Conservation (phyloP, 1,284 basidiomycete genomes). For the Hemileia vastatrix region DNA sequence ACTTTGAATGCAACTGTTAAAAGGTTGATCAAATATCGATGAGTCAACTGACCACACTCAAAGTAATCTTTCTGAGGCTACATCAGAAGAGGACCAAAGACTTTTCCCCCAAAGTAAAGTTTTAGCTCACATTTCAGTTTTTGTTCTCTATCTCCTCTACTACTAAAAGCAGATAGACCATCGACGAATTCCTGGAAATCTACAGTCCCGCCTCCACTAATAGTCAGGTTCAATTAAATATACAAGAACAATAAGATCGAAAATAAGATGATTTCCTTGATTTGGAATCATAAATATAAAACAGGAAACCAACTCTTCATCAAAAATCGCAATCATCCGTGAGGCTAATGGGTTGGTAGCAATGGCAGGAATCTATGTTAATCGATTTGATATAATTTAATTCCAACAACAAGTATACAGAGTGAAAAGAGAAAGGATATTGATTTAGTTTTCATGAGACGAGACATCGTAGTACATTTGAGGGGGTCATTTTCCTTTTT, state of each 20-base stretch:
- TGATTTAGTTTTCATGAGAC: too few relatives aligned
- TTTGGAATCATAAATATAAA: too few relatives aligned
- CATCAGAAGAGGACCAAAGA: background rate
- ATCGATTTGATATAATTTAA: too few relatives aligned
- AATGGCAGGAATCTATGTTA: constrained; percentile 87
- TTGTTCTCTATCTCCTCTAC: constrained; percentile 88
- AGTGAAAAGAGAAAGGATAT: too few relatives aligned
- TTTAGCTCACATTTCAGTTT: constrained; percentile 68
- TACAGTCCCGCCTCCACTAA: constrained; percentile 78
- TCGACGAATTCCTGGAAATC: constrained; percentile 99
- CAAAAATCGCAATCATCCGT: constrained; percentile 98
- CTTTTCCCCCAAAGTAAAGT: background rate
- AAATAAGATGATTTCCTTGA: too few relatives aligned
- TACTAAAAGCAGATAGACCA: constrained; percentile 92
- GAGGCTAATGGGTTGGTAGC: constrained; percentile 94
- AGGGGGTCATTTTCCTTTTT: too few relatives aligned
- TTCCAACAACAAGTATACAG: too few relatives aligned
- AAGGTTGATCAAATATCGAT: background rate
- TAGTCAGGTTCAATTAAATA: background rate
- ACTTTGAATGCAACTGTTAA: constrained; percentile 96
- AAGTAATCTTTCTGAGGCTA: background rate
- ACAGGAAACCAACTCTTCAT: constrained; percentile 67
- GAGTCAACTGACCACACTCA: background rate
- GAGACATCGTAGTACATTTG: too few relatives aligned
- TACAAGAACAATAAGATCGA: too few relatives aligned